Conservation (phyloP, 148 eudicot genomes). For the Bassia scoparia region DNA sequence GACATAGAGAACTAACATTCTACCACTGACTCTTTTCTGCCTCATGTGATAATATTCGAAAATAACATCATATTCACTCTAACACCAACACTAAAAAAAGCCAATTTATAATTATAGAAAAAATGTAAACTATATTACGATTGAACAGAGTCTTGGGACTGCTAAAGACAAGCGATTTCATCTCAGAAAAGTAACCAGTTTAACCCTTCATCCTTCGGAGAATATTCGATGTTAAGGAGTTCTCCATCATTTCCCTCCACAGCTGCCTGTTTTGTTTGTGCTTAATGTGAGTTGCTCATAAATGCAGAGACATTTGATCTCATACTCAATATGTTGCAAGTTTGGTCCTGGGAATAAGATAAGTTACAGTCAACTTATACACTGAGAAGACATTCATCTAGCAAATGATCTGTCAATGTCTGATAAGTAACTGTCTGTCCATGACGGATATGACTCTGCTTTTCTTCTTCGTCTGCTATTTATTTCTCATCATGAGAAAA, state of each 20-base stretch:
- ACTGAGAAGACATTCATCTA: background rate
- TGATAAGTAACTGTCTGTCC: background rate
- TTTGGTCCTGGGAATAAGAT: background rate
- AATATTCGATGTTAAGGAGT: constrained; percentile 25
- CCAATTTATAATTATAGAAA: background rate
- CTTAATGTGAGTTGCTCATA: background rate
- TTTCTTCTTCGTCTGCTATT: constrained; percentile 13
- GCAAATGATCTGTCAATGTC: background rate
- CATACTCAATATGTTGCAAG: background rate
- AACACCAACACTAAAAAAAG: background rate
- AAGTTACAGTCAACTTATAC: background rate
- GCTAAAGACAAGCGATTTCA: constrained; percentile 46
- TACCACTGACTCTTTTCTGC: constrained; percentile 34
- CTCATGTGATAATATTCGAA: constrained; percentile 35
- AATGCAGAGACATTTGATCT: background rate
- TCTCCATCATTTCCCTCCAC: constrained; percentile 1
- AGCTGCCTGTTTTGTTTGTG: constrained; percentile 2
- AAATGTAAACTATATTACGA: constrained; percentile 43
- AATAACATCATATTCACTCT: constrained; percentile 20
- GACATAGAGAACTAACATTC: constrained; percentile 52
- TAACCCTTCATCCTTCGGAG: constrained; percentile 34
- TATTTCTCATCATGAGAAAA: constrained; percentile 3
- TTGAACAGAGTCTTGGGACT: constrained; percentile 23
- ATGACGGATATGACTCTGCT: background rate
- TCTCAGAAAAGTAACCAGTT: constrained; percentile 40